Evolutionary conservation across 179 eudicot genomes (phyloP).

Genomic region (Camellia oleifera): DNA sequence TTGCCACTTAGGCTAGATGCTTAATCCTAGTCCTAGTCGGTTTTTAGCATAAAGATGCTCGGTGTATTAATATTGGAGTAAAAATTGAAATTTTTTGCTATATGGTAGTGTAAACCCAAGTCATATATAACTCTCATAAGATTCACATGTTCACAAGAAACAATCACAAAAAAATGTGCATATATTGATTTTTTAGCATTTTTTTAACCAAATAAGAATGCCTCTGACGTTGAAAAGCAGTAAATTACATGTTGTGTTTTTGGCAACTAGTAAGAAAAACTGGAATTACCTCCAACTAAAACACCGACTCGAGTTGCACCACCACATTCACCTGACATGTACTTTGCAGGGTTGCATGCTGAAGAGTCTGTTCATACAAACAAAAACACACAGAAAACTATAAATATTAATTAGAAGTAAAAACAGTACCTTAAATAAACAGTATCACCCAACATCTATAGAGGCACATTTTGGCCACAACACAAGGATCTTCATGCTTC

Average conservation of each 20-base stretch:
- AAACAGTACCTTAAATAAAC: background rate
- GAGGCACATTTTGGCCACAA: too few species aligned
- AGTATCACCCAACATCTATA: too few species aligned
- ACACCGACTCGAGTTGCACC: conserved; percentile 40
- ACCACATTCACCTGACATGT: conserved; percentile 44
- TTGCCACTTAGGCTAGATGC: background rate
- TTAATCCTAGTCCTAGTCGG: background rate
- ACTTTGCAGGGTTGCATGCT: conserved; percentile 36
- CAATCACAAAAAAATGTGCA: too few species aligned
- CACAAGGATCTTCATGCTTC: too few species aligned
- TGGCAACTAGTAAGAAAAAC: background rate
- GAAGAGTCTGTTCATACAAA: conserved; percentile 20
- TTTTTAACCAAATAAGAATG: too few species aligned
- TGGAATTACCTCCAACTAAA: conserved; percentile 45
- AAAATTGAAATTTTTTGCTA: background rate
- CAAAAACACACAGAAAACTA: background rate
- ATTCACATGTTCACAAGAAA: too few species aligned
- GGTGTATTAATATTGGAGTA: background rate
- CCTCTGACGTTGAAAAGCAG: too few species aligned
- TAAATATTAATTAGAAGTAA: background rate
- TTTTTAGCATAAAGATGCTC: background rate
- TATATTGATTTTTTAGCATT: too few species aligned
- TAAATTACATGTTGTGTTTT: too few species aligned
- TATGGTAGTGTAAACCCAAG: background rate
- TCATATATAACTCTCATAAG: too few species aligned